phyloP scores from a whole-genome alignment of 1,284 basidiomycete species.

The Cryptococcus sp. region DNA sequence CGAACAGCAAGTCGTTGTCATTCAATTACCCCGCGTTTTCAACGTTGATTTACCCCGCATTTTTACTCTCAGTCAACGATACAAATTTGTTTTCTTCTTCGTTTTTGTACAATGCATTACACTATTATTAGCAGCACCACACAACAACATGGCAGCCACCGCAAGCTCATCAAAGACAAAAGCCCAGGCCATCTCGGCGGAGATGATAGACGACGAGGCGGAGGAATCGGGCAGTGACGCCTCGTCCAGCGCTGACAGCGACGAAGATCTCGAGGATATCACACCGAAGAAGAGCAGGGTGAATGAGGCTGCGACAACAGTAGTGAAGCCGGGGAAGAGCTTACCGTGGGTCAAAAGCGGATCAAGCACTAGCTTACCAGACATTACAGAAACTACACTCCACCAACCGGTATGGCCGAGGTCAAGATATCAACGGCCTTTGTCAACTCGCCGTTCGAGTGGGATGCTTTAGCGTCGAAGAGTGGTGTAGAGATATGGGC shows the following conservation, averaged over 20 bases:
- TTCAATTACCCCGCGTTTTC: conserved; percentile 11
- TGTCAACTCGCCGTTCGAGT: conserved; percentile 43
- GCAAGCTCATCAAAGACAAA: no score
- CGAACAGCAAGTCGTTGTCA: background rate
- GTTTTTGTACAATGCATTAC: background rate
- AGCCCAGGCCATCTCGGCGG: no score
- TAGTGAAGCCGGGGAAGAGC: conserved; percentile 2
- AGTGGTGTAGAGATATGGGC: conserved; percentile 49
- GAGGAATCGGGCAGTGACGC: background rate
- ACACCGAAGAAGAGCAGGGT: conserved; percentile 17
- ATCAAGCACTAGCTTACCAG: background rate
- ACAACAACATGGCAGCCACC: no score
- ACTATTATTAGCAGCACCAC: no score
- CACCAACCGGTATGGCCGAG: conserved; percentile 44
- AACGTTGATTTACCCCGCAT: conserved; percentile 7
- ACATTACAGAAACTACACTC: conserved; percentile 34
- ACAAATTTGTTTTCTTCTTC: background rate
- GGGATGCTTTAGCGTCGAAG: conserved; percentile 36
- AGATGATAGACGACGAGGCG: background rate
- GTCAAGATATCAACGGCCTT: conserved; percentile 28
- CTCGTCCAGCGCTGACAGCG: conserved; percentile 19
- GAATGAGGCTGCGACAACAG: background rate
- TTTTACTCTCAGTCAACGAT: background rate
- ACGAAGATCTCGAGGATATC: conserved; percentile 33
- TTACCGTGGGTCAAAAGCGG: conserved; percentile 15